A percentile compares a stretch with the other conserved stretches of the same genome.
These are phyloP conservation scores for Papiliotrema nemorosa DNA, from an alignment of 1,284 basidiomycete species.

Conservation along the genomic window DNA sequence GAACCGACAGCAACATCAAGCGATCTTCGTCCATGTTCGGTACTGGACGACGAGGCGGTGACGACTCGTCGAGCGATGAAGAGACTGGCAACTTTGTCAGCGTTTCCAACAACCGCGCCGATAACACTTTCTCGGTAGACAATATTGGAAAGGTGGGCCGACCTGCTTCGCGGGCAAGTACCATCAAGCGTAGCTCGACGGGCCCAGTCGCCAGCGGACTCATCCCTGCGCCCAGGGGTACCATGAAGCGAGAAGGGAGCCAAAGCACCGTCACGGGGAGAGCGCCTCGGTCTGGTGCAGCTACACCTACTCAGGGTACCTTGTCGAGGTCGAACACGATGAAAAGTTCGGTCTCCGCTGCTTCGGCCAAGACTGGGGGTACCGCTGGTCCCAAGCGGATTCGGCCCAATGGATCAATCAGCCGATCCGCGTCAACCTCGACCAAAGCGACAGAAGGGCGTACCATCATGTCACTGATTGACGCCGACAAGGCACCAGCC, in stretches of 20 bases:
- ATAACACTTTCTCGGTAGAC: constrained; percentile 37
- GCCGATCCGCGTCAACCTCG: constrained; percentile 20
- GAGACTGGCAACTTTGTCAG: constrained; percentile 36
- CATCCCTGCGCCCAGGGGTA: constrained; percentile 33
- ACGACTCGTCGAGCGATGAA: constrained; percentile 40
- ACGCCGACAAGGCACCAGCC: constrained; percentile 25
- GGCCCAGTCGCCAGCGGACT: constrained; percentile 34
- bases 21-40: constrained; percentile 21
- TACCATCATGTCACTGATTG: constrained; percentile 42
- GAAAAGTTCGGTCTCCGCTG: constrained; percentile 4
- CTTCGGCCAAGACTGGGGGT: constrained; percentile 22
- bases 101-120: constrained; percentile 40
- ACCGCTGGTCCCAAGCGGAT: constrained; percentile 25
- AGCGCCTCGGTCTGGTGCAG: constrained; percentile 4
- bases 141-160: constrained; percentile 37
- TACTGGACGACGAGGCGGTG: constrained; percentile 21
- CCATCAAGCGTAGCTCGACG: constrained; percentile 27
- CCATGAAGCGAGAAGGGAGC: constrained; percentile 25
- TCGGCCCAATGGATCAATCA: constrained; percentile 30
- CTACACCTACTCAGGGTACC: constrained; percentile 4
- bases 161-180: constrained; percentile 1
- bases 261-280: constrained; percentile 33
- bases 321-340: constrained; percentile 20
- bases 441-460: constrained; percentile 22
- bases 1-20: constrained; percentile 45